phyloP scores from a whole-genome alignment of 2,329 filamentous ascomycete species.

The Fusarium sp. region DNA sequence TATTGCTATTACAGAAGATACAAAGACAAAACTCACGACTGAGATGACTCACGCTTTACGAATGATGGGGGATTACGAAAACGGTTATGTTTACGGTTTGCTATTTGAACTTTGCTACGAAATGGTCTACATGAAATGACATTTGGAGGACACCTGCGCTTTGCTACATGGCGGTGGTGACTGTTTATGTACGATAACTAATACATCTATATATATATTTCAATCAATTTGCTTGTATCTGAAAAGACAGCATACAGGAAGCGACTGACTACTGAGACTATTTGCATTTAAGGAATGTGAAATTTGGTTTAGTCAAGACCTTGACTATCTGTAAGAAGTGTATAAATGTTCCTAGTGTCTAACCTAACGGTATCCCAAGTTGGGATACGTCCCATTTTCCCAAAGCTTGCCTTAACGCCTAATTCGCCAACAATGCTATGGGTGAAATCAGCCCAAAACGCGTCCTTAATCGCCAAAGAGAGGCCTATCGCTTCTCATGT shows the following conservation, averaged over 20 bases:
- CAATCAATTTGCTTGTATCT: slow-evolving; percentile 22
- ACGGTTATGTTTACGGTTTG: slow-evolving; percentile 31
- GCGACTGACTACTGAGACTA: neutral
- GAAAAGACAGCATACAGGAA: slow-evolving; percentile 14
- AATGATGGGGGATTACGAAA: slow-evolving; percentile 34
- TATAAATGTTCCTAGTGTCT: slow-evolving; percentile 4
- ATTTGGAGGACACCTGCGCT: slow-evolving; percentile 29
- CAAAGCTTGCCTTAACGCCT: slow-evolving; percentile 48
- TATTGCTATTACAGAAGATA: slow-evolving; percentile 4
- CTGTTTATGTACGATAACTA: slow-evolving; percentile 38
- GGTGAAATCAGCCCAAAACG: slow-evolving; percentile 34
- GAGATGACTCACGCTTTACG: slow-evolving; percentile 45
- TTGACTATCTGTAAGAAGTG: neutral
- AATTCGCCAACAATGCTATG: slow-evolving; percentile 47
- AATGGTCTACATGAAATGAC: slow-evolving; percentile 17
- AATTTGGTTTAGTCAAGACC: neutral
- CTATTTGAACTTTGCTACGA: slow-evolving; percentile 32
- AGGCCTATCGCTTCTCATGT: slow-evolving; percentile 53
- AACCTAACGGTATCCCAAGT: slow-evolving; percentile 9
- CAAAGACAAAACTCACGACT: slow-evolving; percentile 41
- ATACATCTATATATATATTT: slow-evolving; percentile 9
- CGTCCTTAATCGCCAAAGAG: slow-evolving; percentile 1
- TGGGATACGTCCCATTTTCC: slow-evolving; percentile 21
- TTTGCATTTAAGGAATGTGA: neutral
- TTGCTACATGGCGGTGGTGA: slow-evolving; percentile 21